phyloP scores from a whole-genome alignment of 345 rosid species.

The Populus euphratica region DNA sequence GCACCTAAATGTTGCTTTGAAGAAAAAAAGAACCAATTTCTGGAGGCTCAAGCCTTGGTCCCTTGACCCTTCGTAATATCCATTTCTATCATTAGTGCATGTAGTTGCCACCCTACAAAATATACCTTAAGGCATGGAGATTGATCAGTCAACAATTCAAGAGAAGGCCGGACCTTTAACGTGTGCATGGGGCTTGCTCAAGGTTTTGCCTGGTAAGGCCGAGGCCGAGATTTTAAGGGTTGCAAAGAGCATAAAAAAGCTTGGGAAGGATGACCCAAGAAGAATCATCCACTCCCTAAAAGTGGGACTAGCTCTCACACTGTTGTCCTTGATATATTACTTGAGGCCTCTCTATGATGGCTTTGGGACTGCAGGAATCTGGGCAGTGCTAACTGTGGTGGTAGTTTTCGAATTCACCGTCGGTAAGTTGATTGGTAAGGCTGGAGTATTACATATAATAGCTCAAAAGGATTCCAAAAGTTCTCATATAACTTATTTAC shows the following conservation, averaged over 20 bases:
- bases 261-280: not conserved
- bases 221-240: not conserved
- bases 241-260: not conserved
- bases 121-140: not conserved
- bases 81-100: not conserved
- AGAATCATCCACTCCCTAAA: not conserved
- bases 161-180: not conserved
- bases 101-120: not conserved
- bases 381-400: slow-evolving; percentile 2
- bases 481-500: too few relatives aligned
- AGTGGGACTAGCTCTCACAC: not conserved
- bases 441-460: too few relatives aligned
- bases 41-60: not conserved
- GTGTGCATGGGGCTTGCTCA: not conserved
- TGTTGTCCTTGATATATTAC: not conserved
- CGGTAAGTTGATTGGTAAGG: not conserved
- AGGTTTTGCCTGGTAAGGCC: not conserved
- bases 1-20: not conserved
- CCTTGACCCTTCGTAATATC: not conserved
- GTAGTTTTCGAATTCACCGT: not conserved
- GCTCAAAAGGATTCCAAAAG: not conserved
- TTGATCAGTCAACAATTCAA: not conserved
- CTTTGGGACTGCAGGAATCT: not conserved
- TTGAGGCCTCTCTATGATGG: not conserved
- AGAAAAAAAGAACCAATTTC: not conserved